phyloP scores from a whole-genome alignment of 106 monocot species.

The Apostasia ramifera region DNA sequence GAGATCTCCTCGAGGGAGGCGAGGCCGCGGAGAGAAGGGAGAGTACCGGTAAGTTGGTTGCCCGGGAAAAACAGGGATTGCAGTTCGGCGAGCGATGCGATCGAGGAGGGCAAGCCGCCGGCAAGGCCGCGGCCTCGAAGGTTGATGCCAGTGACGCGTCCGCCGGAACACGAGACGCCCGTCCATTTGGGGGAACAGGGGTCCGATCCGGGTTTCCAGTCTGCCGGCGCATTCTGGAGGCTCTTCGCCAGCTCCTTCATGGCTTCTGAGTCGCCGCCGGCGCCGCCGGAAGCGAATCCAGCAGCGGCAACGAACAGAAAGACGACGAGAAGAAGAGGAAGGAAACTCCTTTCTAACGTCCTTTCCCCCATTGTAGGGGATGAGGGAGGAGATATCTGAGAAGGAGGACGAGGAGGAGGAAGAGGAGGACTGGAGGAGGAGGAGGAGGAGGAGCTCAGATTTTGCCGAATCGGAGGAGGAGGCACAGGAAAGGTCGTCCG shows the following conservation, averaged over 20 bases:
- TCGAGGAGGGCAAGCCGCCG: constrained; percentile 36
- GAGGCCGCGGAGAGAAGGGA: constrained; percentile 48
- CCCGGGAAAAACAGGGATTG: constrained; percentile 38
- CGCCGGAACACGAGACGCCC: constrained; percentile 48
- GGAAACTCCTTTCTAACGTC: background rate
- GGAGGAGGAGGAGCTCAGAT: background rate
- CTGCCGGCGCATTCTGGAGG: background rate
- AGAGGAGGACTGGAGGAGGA: background rate
- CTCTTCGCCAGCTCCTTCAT: constrained; percentile 4
- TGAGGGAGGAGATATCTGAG: background rate
- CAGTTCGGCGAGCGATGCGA: constrained; percentile 37
- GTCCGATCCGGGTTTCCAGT: constrained; percentile 9
- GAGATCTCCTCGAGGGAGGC: constrained; percentile 27
- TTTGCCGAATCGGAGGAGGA: too few species aligned
- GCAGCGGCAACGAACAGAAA: background rate
- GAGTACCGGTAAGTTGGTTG: constrained; percentile 38
- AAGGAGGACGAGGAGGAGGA: background rate
- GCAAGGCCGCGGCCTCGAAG: constrained; percentile 14
- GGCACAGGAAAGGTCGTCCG: background rate
- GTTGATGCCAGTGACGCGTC: constrained; percentile 42
- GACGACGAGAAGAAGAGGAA: background rate
- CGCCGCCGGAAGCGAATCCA: background rate
- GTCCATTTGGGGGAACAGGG: constrained; percentile 24
- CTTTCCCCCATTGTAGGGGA: background rate
- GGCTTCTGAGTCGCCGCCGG: constrained; percentile 1